Percentiles rank a stretch among this genome's conserved stretches.
Conservation (phyloP, 441 rosid genomes). For the Macaranga tanarius region DNA sequence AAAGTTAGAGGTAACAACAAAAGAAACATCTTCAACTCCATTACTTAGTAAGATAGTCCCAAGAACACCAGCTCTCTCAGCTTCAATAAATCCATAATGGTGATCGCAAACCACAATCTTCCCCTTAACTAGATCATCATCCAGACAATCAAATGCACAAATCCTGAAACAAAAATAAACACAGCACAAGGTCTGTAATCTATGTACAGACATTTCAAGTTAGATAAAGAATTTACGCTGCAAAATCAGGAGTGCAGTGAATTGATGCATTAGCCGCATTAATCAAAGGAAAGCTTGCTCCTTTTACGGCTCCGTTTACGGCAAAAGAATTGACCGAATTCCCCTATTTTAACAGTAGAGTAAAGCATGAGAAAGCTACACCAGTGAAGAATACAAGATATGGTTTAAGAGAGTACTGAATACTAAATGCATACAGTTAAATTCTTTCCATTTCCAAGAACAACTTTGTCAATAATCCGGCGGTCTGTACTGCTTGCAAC, state of each 20-base stretch:
- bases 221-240: conserved; percentile 27
- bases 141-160: conserved; percentile 26
- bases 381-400: background rate
- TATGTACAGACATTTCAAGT: background rate
- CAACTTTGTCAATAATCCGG: conserved; percentile 35
- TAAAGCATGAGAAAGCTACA: background rate
- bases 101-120: conserved; percentile 42
- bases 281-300: conserved; percentile 37
- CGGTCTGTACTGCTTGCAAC: conserved; percentile 57
- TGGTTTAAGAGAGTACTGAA: background rate
- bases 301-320: conserved; percentile 26
- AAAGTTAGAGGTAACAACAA: conserved; percentile 31
- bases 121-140: conserved; percentile 31
- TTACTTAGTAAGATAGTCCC: conserved; percentile 18
- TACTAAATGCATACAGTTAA: conserved; percentile 32
- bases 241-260: conserved; percentile 7
- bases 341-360: conserved; percentile 35
- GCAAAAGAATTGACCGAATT: conserved; percentile 40
- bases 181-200: background rate
- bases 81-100: fast-evolving
- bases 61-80: conserved; percentile 32
- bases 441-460: conserved; percentile 39
- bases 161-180: conserved; percentile 18
- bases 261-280: conserved; percentile 26
- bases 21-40: conserved; percentile 1